phyloP scores from a whole-genome alignment of 768 basidiomycete genomes.

The Collybiopsis confluens region DNA sequence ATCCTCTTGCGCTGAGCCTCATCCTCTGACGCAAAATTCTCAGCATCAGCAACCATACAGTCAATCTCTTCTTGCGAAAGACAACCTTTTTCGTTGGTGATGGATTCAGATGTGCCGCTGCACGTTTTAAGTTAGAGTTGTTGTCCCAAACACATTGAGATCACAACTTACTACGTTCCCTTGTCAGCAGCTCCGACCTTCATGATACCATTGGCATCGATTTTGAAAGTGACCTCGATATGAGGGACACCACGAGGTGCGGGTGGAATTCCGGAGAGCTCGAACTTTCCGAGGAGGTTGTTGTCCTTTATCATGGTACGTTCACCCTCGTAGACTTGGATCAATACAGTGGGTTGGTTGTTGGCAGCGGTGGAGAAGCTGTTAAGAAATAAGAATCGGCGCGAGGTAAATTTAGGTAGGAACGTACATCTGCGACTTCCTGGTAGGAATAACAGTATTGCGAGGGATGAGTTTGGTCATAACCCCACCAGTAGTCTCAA shows the following conservation, averaged over 20 bases:
- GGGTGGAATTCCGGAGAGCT: constrained; percentile 94
- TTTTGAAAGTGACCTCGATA: constrained; percentile 91
- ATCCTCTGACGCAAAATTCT: constrained; percentile 83
- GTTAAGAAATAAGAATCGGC: no score
- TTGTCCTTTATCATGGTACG: constrained; percentile 98
- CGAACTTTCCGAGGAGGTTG: constrained; percentile 99
- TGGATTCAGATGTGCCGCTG: constrained; percentile 82
- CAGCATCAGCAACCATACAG: constrained; percentile 92
- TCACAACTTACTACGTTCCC: no score
- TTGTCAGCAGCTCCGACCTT: constrained; percentile 42
- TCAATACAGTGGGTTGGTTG: constrained; percentile 98
- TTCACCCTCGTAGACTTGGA: constrained; percentile 99
- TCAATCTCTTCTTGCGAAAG: constrained; percentile 88
- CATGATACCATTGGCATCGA: constrained; percentile 69
- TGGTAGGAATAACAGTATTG: constrained; percentile 99
- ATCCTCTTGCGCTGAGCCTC: constrained; percentile 78
- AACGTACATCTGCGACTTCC: constrained; percentile 97
- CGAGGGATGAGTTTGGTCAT: constrained; percentile 98
- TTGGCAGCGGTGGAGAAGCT: constrained; percentile 99
- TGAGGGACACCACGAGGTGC: constrained; percentile 80
- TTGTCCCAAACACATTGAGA: no score
- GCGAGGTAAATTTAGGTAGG: no score
- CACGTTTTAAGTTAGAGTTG: no score
- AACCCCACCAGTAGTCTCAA: constrained; percentile 97
- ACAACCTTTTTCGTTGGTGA: constrained; percentile 95